Conservation (phyloP, 306 rosid genomes). For the peach (Prunus persica) region Prunus_persica_NCBIv2 NC_034016.1:3809501-3810000, state of each 20-base stretch:
- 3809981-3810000: constrained; percentile 79
- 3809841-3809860: background rate
- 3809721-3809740: constrained; percentile 15
- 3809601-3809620: constrained; percentile 48
- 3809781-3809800: background rate
- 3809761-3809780: background rate
- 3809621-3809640: constrained; percentile 86
- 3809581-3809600: constrained; percentile 21
- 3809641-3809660: constrained; percentile 77
- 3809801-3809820: background rate
- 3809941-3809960: constrained; percentile 97
- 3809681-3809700: constrained; percentile 77
- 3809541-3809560: constrained; percentile 9
- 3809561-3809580: constrained; percentile 17
- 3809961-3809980: constrained; percentile 89
- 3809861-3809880: background rate
- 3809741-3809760: constrained; percentile 3
- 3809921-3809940: constrained; percentile 80
- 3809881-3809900: background rate
- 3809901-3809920: constrained; percentile 43
- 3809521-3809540: background rate
- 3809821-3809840: background rate
- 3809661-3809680: constrained; percentile 98
- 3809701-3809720: constrained; percentile 54
- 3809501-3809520: background rate